Evolutionary conservation across 768 basidiomycete genomes (phyloP), one percentile per base, ranked within the genome.

Genomic region (Mycena albidolilacea): DNA sequence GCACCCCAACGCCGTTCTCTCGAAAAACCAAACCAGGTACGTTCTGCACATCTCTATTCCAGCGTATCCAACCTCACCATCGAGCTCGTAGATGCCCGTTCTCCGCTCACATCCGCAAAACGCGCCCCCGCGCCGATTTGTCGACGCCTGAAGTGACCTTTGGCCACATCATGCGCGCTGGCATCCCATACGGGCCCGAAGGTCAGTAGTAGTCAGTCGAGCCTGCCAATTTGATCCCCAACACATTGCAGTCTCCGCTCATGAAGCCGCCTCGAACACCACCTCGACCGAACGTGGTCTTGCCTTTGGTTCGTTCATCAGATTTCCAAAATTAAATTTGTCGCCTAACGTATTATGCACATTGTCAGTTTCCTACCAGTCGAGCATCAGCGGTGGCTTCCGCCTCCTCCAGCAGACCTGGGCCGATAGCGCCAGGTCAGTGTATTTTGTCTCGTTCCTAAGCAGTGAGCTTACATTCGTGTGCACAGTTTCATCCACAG

Each of bases 141-240:
- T 75, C 64, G 17, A 65, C 50, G 17, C 63, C 48, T 72, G 77
- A 38, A 60, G 76, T 78, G 1, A 37, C 64, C 11, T 30, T 30
- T 0, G 73, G 74, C 57, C 75, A 77, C 65, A 80, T 84, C 60
- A 76, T 84, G 21, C 80, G 83, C n/a, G 74, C 78, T 14, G 81
- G 82, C 30, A 82, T 83, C 67, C 83, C 84, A 7, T 85, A 83
- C 67, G 83, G 84, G 7, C 73, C 76, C 35, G 76, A 75, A 68
- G 76, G 76, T 74, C 30, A 15, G 70, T 46, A 41, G 17, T 21
- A 59, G 41, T 5, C 30, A 30, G 30, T 30, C 30, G 30, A 30
- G 30, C 30, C 30, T 43, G 41, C 41, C 10, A 43, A 43, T 43
- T 43, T 43, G 8, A 43, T 43, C 41, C 14, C 14, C 7, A 8